Conservation (phyloP, 2,329 filamentous ascomycete genomes). For the Cadophora luteo-olivacea region DNA sequence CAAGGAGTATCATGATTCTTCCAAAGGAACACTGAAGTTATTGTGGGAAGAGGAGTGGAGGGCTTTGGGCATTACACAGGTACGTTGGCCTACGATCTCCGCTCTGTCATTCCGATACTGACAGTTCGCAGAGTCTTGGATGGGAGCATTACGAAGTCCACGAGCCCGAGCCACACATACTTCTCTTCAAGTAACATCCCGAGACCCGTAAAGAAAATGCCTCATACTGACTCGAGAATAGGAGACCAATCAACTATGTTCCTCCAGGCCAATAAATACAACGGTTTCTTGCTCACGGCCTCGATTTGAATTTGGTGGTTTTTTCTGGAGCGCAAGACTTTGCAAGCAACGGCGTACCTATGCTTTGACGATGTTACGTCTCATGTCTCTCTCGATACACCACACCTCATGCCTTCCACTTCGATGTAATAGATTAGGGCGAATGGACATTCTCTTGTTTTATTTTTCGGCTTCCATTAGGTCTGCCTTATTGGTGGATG, state of each 20-base stretch:
- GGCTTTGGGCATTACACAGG: constrained; percentile 95
- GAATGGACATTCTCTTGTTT: constrained; percentile 39
- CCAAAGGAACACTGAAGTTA: constrained; percentile 91
- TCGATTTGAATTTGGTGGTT: constrained; percentile 39
- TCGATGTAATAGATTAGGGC: constrained; percentile 43
- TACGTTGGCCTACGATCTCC: constrained; percentile 49
- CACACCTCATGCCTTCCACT: constrained; percentile 37
- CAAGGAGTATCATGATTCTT: constrained; percentile 88
- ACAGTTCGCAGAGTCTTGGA: constrained; percentile 76
- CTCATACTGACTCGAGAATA: constrained; percentile 32
- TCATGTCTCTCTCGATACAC: constrained; percentile 42
- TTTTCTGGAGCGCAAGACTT: constrained; percentile 38
- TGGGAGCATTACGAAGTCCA: constrained; percentile 99
- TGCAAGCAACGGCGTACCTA: constrained; percentile 35
- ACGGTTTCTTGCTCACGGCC: constrained; percentile 22
- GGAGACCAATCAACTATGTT: constrained; percentile 43
- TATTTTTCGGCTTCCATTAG: constrained; percentile 15
- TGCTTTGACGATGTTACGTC: constrained; percentile 45
- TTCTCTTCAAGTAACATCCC: constrained; percentile 86
- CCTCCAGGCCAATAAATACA: constrained; percentile 37
- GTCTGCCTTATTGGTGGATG: constrained; percentile 2
- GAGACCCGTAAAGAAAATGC: background rate
- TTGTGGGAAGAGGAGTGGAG: constrained; percentile 99
- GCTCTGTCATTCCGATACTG: constrained; percentile 7
- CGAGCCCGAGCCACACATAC: constrained; percentile 96